Conservation (phyloP, 2,329 filamentous ascomycete genomes). For the Fusarium ramigenum region DNA sequence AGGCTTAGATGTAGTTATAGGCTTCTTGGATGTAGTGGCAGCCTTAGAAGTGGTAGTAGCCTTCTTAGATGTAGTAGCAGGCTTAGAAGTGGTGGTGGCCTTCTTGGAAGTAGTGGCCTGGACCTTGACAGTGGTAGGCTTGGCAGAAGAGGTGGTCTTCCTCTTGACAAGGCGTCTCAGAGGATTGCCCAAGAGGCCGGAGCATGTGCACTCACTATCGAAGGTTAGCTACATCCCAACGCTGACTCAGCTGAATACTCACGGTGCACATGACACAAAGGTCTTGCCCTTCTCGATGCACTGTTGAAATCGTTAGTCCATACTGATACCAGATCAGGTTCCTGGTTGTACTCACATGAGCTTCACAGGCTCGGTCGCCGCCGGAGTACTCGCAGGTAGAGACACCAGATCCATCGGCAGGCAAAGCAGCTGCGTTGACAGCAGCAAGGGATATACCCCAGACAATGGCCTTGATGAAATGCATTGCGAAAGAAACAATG, state of each 20-base stretch:
- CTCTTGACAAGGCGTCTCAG: slow-evolving; percentile 2
- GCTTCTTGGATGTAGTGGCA: background rate
- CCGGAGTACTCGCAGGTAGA: background rate
- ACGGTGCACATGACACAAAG: slow-evolving; percentile 10
- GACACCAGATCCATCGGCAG: background rate
- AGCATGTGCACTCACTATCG: slow-evolving; percentile 5
- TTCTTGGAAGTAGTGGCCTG: background rate
- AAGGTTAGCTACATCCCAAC: background rate
- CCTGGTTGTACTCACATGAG: background rate
- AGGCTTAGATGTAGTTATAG: no score
- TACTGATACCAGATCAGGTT: background rate
- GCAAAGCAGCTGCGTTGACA: slow-evolving; percentile 7
- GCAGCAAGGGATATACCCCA: slow-evolving; percentile 4
- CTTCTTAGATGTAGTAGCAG: background rate
- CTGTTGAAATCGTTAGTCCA: background rate
- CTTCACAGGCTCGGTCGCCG: background rate
- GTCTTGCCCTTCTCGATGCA: background rate
- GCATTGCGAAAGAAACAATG: background rate
- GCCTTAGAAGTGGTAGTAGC: background rate
- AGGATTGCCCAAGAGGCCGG: background rate
- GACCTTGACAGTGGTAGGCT: background rate
- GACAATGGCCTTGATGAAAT: slow-evolving; percentile 4
- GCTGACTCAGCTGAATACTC: background rate
- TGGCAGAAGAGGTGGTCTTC: background rate
- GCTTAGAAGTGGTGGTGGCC: background rate